Percentiles rank a stretch among this genome's conserved stretches.
Conservation (phyloP, 1,139 yeast species). For the Blastobotrys illinoisensis region DNA sequence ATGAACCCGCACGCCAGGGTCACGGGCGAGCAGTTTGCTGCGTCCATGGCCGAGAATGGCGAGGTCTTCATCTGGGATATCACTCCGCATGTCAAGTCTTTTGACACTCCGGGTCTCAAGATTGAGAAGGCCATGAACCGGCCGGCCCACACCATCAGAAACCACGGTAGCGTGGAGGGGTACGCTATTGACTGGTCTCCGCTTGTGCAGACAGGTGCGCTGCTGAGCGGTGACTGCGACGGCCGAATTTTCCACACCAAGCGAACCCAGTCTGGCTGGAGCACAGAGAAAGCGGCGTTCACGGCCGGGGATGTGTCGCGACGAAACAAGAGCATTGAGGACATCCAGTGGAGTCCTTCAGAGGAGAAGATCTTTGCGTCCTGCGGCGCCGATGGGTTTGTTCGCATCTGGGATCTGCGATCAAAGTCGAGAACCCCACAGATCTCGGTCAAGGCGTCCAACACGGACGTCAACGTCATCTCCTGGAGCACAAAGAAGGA, state of each 20-base stretch:
- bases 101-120: slow-evolving; percentile 80
- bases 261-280: slow-evolving; percentile 76
- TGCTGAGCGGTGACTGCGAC: slow-evolving; percentile 82
- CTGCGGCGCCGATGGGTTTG: slow-evolving; percentile 86
- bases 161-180: slow-evolving; percentile 95
- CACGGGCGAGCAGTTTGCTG: slow-evolving; percentile 80
- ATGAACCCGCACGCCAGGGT: slow-evolving; percentile 72
- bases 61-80: slow-evolving; percentile 83
- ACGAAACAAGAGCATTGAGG: slow-evolving; percentile 74
- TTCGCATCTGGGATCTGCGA: slow-evolving; percentile 95
- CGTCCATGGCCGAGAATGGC: slow-evolving; percentile 86
- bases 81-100: slow-evolving; percentile 71
- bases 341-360: slow-evolving; percentile 91
- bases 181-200: slow-evolving; percentile 98
- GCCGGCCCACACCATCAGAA: slow-evolving; percentile 78
- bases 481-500: slow-evolving; percentile 85
- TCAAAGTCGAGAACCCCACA: slow-evolving; percentile 91
- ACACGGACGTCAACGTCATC: slow-evolving; percentile 84
- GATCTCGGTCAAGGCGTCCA: slow-evolving; percentile 67
- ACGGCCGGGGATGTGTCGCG: slow-evolving; percentile 41
- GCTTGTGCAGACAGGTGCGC: slow-evolving; percentile 66
- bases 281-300: slow-evolving; percentile 80
- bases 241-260: slow-evolving; percentile 78
- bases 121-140: slow-evolving; percentile 73
- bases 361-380: slow-evolving; percentile 92